These are phyloP conservation scores for Cystobasidium tubakii DNA, from an alignment of 768 basidiomycete species.

Conservation along the genomic window DNA sequence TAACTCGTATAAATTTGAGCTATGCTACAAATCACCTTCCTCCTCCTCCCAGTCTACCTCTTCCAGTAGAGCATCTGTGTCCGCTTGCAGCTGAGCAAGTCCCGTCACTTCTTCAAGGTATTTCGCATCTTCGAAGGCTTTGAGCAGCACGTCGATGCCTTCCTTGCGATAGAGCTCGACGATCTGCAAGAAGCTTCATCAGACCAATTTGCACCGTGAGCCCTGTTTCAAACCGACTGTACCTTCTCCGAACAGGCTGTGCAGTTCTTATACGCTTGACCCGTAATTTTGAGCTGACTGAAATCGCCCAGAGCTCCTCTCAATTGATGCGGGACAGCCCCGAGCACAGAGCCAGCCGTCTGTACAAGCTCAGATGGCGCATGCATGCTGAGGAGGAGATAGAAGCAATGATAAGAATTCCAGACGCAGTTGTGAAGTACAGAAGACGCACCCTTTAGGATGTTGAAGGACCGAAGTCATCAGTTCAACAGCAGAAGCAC, in stretches of 20 bases:
- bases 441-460: slow-evolving; percentile 70
- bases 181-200: slow-evolving; percentile 54
- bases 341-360: slow-evolving; percentile 56
- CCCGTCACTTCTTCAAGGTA: slow-evolving; percentile 72
- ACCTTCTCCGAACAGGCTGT: slow-evolving; percentile 84
- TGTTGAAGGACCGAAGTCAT: slow-evolving; percentile 83
- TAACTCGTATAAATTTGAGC: too few relatives aligned
- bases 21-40: slow-evolving; percentile 51
- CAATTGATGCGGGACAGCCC: slow-evolving; percentile 86
- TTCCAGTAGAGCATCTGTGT: slow-evolving; percentile 67
- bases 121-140: slow-evolving; percentile 74
- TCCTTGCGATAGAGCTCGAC: slow-evolving; percentile 71
- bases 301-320: slow-evolving; percentile 85
- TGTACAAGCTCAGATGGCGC: slow-evolving; percentile 40
- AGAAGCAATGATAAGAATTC: too few relatives aligned
- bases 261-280: slow-evolving; percentile 77
- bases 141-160: slow-evolving; percentile 70
- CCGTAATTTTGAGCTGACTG: slow-evolving; percentile 72
- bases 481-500: slow-evolving; percentile 85
- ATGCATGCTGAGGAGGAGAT: slow-evolving; percentile 40
- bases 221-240: slow-evolving; percentile 41
- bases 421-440: too few relatives aligned
- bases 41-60: slow-evolving; percentile 61
- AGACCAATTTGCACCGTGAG: not conserved
- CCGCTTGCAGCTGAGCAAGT: slow-evolving; percentile 67